Conservation (phyloP, 257 asterid species). For the Mentha longifolia region DNA sequence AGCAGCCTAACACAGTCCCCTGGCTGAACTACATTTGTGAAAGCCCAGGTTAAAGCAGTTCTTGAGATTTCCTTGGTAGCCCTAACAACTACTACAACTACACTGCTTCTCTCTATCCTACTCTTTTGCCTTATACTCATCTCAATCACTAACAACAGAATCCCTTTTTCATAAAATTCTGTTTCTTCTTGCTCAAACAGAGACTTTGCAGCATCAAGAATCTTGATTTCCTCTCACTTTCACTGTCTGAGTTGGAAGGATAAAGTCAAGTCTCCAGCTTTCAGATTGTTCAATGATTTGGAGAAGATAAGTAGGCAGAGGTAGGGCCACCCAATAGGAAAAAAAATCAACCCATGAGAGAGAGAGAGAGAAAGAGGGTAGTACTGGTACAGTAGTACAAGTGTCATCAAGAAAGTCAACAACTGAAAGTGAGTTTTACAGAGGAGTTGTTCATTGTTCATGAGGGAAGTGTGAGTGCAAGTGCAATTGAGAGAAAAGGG, state of each 20-base stretch:
- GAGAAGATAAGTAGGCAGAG: constrained; percentile 20
- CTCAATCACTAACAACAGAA: constrained; percentile 34
- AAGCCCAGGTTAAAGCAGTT: constrained; percentile 77
- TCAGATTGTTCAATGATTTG: constrained; percentile 29
- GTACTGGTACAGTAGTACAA: no score
- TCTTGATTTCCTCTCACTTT: constrained; percentile 26
- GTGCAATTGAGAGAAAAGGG: not conserved
- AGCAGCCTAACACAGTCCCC: constrained; percentile 77
- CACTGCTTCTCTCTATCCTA: constrained; percentile 45
- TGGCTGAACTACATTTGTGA: constrained; percentile 71
- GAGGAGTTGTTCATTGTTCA: constrained; percentile 43
- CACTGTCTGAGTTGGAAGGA: not conserved
- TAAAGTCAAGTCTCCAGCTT: constrained; percentile 6
- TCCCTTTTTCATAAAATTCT: constrained; percentile 21
- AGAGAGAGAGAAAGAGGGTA: not conserved
- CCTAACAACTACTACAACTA: constrained; percentile 71
- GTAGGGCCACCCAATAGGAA: constrained; percentile 9
- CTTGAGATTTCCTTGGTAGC: constrained; percentile 67
- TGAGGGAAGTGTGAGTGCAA: constrained; percentile 47
- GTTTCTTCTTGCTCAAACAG: constrained; percentile 26
- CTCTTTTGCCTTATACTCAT: constrained; percentile 58
- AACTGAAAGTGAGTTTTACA: constrained; percentile 47
- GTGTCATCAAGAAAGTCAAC: constrained; percentile 38
- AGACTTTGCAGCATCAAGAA: constrained; percentile 19
- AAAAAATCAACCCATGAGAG: constrained; percentile 25